These are phyloP conservation scores for Rutstroemia sydowiana DNA, from an alignment of 2,329 filamentous ascomycete genomes.

Conservation along the genomic window DNA sequence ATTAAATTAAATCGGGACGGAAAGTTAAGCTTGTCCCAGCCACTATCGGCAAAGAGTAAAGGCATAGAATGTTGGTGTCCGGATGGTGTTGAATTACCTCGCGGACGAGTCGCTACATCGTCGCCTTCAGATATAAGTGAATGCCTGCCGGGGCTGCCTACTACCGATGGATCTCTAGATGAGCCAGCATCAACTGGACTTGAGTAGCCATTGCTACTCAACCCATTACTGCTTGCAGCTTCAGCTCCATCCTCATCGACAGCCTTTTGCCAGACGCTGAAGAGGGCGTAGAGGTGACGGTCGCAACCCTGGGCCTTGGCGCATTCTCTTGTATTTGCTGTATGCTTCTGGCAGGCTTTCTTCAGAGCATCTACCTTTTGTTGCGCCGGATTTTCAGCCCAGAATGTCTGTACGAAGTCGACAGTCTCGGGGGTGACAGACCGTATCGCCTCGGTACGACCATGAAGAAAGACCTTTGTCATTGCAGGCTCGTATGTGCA, in stretches of 20 bases:
- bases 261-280: slow-evolving; percentile 88
- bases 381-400: slow-evolving; percentile 78
- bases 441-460: slow-evolving; percentile 87
- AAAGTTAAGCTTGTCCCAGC: no score
- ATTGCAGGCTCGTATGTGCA: slow-evolving; percentile 97
- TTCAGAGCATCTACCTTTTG: slow-evolving; percentile 81
- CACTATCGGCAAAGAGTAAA: slow-evolving; percentile 74
- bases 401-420: slow-evolving; percentile 90
- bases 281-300: slow-evolving; percentile 86
- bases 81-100: slow-evolving; percentile 49
- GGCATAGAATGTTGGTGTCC: slow-evolving; percentile 52
- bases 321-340: slow-evolving; percentile 71
- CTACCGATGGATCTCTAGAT: slow-evolving; percentile 39
- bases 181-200: slow-evolving; percentile 45
- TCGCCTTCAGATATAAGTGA: slow-evolving; percentile 36
- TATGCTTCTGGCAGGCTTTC: slow-evolving; percentile 78
- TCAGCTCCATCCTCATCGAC: slow-evolving; percentile 63
- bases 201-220: slow-evolving; percentile 55
- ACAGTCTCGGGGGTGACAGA: slow-evolving; percentile 76
- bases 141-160: slow-evolving; percentile 47
- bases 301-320: slow-evolving; percentile 88
- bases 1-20: no score
- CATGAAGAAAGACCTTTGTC: slow-evolving; percentile 92
- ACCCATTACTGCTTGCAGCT: slow-evolving; percentile 35
- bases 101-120: slow-evolving; percentile 23